A percentile compares a stretch with the other conserved stretches of the same genome.
These are phyloP conservation scores for Flaveria floridana DNA, from an alignment of 140 eudicot genomes.

Conservation along the genomic window DNA sequence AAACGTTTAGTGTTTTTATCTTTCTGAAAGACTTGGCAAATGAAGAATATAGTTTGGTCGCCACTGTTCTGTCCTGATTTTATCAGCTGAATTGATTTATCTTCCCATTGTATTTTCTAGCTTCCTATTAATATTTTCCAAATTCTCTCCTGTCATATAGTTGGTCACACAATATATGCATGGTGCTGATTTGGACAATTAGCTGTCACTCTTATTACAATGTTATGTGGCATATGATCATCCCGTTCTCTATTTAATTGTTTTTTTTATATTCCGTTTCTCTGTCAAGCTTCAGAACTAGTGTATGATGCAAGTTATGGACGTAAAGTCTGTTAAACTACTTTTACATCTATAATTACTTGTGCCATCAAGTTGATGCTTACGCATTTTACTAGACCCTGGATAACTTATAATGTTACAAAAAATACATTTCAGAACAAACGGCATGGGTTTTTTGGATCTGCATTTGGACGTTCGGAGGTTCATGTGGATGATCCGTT, in stretches of 20 bases:
- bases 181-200: conserved; percentile 1
- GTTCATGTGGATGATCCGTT: conserved; percentile 59
- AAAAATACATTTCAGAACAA: conserved; percentile 48
- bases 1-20: background rate
- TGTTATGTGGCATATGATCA: conserved; percentile 7
- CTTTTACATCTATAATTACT: background rate
- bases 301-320: background rate
- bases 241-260: background rate
- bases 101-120: conserved; percentile 4
- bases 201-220: background rate
- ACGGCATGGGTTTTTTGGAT: conserved; percentile 56
- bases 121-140: background rate
- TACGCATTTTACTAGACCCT: conserved; percentile 13
- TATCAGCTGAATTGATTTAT: background rate
- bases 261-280: background rate
- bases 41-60: conserved; percentile 1
- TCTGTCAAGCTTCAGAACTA: background rate
- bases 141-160: conserved; percentile 1
- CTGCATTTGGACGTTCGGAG: conserved; percentile 56
- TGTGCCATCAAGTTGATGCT: background rate
- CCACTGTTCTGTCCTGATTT: background rate
- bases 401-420: conserved; percentile 14
- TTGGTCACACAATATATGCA: background rate
- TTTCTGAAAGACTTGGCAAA: background rate
- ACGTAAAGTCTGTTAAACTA: background rate